Base-by-base conservation (phyloP, 345 rosid genomes). In the Camelina laxa region DNA sequence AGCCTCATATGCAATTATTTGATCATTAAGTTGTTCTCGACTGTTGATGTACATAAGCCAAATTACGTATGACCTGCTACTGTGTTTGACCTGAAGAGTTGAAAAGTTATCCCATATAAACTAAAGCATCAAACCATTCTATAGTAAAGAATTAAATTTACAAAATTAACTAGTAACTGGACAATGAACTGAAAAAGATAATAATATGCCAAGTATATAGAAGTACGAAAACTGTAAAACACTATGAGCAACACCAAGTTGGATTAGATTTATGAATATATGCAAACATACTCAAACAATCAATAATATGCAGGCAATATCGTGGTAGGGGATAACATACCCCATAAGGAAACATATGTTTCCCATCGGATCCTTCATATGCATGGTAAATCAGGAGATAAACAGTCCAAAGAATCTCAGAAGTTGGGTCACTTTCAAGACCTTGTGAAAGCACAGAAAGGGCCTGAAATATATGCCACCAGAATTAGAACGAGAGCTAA, bases 21-120 rank as follows among this genome's bases (percentile, higher is more conserved):
- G 93, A 75, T 90, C 90, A 48, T 79, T 77, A 73, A 95, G 87
- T 62, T 82, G 85, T 49, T 67, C 77, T 38, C 92, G 91, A 80
- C 91, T 92, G 87, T 95, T 85, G 84, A 92, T 84, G 86, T 87
- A 90, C 86, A 90, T 80, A 59, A 95, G 90, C 97, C 99, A 90
- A 66, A 92, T 86, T 80, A 70, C 91, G 60, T 95, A 95, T 10
- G 96, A 95, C 75, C 81, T 65, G 73, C 76, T 86, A 78, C 84
- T 82, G 75, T 71, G 80, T 83, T 82, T 84, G 67, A 90, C 97
- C 99, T 95, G 93, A 81, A 85, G 79, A 73, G 65, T 66, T 65
- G 69, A 74, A 79, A 67, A 60, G 66, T 79, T 75, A 70, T 79
- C 85, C 81, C 60, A 35, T 45, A 86, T 39, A 82, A 71, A 72